These are phyloP conservation scores for Falciphora oryzae DNA, from an alignment of 2,329 filamentous ascomycete species.

Conservation along the genomic window DNA sequence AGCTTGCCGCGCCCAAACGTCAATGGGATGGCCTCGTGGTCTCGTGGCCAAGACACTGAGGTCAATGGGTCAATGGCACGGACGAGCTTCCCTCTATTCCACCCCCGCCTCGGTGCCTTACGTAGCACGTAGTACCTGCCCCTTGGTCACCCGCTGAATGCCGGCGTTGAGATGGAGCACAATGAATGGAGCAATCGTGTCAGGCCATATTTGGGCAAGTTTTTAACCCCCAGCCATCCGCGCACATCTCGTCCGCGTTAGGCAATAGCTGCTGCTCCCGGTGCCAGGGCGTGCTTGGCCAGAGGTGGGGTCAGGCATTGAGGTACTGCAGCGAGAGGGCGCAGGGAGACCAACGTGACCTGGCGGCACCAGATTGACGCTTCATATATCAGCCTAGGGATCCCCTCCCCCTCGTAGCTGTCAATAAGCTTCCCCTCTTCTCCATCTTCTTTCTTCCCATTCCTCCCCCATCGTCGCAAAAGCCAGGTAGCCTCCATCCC, in stretches of 20 bases:
- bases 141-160: neutral
- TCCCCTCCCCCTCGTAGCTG: neutral
- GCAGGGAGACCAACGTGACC: neutral
- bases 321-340: neutral
- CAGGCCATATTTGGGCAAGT: neutral
- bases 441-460: slow-evolving; percentile 7
- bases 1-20: neutral
- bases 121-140: neutral
- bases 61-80: neutral
- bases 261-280: neutral
- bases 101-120: neutral
- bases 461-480: slow-evolving; percentile 18
- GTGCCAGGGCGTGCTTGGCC: slow-evolving; percentile 7
- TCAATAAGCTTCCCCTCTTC: slow-evolving; percentile 5
- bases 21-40: neutral
- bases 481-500: slow-evolving; percentile 2
- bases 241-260: neutral
- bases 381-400: neutral
- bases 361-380: neutral
- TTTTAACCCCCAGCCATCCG: neutral
- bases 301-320: slow-evolving; percentile 11
- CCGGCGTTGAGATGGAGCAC: neutral
- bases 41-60: no score
- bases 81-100: neutral
- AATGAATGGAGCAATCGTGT: neutral